Conservation (phyloP, 345 rosid genomes). For the Euphorbia tirucalli region DNA sequence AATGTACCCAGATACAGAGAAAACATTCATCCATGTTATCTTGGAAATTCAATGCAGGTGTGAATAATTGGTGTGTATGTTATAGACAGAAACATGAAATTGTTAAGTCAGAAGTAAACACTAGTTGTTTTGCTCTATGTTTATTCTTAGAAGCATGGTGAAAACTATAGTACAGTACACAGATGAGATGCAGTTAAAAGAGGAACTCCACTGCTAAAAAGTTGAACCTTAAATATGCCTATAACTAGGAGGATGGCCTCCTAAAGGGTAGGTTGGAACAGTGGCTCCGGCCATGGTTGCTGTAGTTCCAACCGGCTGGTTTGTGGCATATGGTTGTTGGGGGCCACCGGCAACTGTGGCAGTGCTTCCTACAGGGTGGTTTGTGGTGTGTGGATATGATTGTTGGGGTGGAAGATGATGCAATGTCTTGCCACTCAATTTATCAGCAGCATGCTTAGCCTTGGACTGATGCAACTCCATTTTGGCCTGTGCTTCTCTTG, state of each 20-base stretch:
- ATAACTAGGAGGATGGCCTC: constrained; percentile 27
- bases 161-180: background rate
- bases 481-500: constrained; percentile 64
- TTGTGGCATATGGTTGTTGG: constrained; percentile 18
- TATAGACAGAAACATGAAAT: background rate
- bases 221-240: constrained; percentile 5
- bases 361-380: constrained; percentile 23
- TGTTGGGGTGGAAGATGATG: constrained; percentile 11
- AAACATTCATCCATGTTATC: background rate
- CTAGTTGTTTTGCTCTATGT: background rate
- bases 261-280: constrained; percentile 24
- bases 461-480: constrained; percentile 69
- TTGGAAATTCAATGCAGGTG: background rate
- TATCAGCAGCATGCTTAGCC: constrained; percentile 53
- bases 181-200: background rate
- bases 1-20: too few relatives aligned
- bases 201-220: background rate
- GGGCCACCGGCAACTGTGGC: background rate
- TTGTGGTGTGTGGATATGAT: constrained; percentile 21
- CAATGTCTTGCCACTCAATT: constrained; percentile 3
- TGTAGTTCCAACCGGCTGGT: constrained; percentile 26
- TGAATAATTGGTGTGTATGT: too few relatives aligned
- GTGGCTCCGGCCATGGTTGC: constrained; percentile 23
- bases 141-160: background rate
- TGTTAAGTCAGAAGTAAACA: background rate